Evolutionary conservation across 2,329 filamentous ascomycete species (phyloP).

Genomic region (Zymoseptoria ardabiliae): DNA sequence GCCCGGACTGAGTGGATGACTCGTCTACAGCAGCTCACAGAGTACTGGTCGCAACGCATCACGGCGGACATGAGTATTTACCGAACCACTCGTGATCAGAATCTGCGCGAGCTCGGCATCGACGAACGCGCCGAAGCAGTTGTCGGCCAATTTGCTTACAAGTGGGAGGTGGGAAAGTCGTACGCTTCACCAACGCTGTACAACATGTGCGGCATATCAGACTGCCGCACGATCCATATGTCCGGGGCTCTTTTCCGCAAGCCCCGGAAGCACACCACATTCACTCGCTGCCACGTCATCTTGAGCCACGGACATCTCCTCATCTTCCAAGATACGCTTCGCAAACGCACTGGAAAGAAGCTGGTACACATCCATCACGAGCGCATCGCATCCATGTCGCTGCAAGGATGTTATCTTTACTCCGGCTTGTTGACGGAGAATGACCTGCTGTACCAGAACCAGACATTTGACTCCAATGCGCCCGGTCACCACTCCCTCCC

Average conservation of each 20-base stretch:
- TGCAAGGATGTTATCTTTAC: conserved; percentile 60
- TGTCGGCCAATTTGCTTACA: conserved; percentile 58
- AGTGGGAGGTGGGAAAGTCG: conserved; percentile 61
- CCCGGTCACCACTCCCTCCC: conserved; percentile 54
- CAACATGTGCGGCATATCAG: conserved; percentile 59
- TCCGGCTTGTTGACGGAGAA: conserved; percentile 55
- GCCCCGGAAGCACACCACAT: conserved; percentile 54
- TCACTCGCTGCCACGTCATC: conserved; percentile 54
- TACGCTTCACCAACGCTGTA: conserved; percentile 58
- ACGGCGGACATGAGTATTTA: conserved; percentile 51
- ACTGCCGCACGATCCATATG: conserved; percentile 55
- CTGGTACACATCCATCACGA: conserved; percentile 56
- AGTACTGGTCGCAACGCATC: conserved; percentile 55
- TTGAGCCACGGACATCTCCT: conserved; percentile 54
- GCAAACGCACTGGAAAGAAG: conserved; percentile 48
- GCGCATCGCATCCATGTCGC: conserved; percentile 50
- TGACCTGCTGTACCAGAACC: conserved; percentile 57
- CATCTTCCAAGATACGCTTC: conserved; percentile 54
- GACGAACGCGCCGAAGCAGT: conserved; percentile 59
- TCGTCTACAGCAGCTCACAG: conserved; percentile 48
- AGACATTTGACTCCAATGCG: conserved; percentile 56
- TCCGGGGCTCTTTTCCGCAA: conserved; percentile 58
- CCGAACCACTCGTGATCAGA: conserved; percentile 50
- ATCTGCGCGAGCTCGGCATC: conserved; percentile 53
- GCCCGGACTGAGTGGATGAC: conserved; percentile 57